phyloP scores from a whole-genome alignment of 2,329 filamentous ascomycete genomes.

The Xylaria sp. region DNA sequence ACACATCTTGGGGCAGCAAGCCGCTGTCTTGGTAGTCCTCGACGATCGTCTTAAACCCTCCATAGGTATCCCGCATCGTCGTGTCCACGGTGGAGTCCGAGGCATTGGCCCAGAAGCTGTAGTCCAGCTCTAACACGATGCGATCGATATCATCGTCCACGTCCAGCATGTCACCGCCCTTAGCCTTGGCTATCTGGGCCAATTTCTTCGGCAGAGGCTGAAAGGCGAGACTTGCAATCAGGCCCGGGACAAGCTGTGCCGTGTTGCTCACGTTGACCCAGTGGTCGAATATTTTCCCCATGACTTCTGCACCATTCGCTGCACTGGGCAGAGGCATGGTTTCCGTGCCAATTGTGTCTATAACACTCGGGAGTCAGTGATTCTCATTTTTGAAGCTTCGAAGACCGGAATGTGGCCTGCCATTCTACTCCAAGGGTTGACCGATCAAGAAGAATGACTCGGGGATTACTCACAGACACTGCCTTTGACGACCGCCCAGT shows the following conservation, averaged over 20 bases:
- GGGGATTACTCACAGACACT: conserved; percentile 42
- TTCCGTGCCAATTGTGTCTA: conserved; percentile 54
- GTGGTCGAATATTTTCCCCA: conserved; percentile 49
- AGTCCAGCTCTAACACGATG: conserved; percentile 58
- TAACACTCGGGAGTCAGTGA: background rate
- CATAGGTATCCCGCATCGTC: conserved; percentile 53
- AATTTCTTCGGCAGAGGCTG: conserved; percentile 55
- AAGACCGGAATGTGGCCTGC: background rate
- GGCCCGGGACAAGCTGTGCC: conserved; percentile 42
- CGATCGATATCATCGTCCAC: conserved; percentile 54
- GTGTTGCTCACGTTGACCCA: conserved; percentile 51
- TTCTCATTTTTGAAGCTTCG: background rate
- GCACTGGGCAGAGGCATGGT: conserved; percentile 51
- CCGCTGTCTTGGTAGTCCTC: conserved; percentile 50
- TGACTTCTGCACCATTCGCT: conserved; percentile 45
- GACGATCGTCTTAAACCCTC: conserved; percentile 49
- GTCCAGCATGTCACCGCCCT: conserved; percentile 55
- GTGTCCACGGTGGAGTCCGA: conserved; percentile 50
- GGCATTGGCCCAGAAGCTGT: conserved; percentile 50
- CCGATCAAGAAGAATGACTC: background rate
- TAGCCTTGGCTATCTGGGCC: conserved; percentile 47
- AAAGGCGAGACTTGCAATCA: conserved; percentile 52
- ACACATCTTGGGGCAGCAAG: conserved; percentile 49
- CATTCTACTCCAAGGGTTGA: background rate
- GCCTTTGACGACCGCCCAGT: conserved; percentile 53